These are phyloP conservation scores for Alopecurus myosuroides DNA, from an alignment of 176 grass and related monocot species.

Conservation along the genomic window DNA sequence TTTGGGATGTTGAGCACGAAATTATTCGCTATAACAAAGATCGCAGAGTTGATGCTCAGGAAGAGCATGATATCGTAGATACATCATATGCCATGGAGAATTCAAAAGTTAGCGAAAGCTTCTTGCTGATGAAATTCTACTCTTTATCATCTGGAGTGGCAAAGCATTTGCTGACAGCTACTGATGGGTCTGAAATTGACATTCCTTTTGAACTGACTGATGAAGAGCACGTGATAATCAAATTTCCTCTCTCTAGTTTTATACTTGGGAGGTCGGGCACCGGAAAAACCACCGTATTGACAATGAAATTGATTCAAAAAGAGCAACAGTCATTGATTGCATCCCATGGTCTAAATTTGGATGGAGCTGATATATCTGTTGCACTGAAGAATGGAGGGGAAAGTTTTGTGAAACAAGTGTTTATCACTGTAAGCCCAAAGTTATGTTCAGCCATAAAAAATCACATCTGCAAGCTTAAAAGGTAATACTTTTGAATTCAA, in stretches of 20 bases:
- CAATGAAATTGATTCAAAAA: slow-evolving; percentile 65
- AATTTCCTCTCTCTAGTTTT: slow-evolving; percentile 60
- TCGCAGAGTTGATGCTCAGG: background rate
- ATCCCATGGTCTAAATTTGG: slow-evolving; percentile 32
- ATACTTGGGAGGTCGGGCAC: slow-evolving; percentile 85
- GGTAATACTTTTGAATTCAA: slow-evolving; percentile 24
- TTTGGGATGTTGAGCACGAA: slow-evolving; percentile 48
- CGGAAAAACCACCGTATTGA: slow-evolving; percentile 80
- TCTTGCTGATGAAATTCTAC: slow-evolving; percentile 90
- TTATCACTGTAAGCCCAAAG: slow-evolving; percentile 86
- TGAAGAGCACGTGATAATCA: slow-evolving; percentile 61
- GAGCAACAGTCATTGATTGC: slow-evolving; percentile 63
- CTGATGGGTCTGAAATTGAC: slow-evolving; percentile 64
- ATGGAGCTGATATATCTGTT: background rate
- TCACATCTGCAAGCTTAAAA: slow-evolving; percentile 51
- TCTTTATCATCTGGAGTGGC: slow-evolving; percentile 63
- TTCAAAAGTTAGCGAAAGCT: slow-evolving; percentile 78
- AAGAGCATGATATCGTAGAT: slow-evolving; percentile 18
- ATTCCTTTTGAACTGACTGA: slow-evolving; percentile 82
- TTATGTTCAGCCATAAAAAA: slow-evolving; percentile 75
- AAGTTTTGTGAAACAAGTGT: slow-evolving; percentile 59
- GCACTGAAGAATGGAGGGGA: background rate
- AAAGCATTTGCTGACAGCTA: slow-evolving; percentile 69
- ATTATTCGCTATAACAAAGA: slow-evolving; percentile 46
- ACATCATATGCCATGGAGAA: slow-evolving; percentile 41